These are phyloP conservation scores for Kodamaea neixiangensis DNA, from an alignment of 805 yeast genomes.

Conservation along the genomic window DNA sequence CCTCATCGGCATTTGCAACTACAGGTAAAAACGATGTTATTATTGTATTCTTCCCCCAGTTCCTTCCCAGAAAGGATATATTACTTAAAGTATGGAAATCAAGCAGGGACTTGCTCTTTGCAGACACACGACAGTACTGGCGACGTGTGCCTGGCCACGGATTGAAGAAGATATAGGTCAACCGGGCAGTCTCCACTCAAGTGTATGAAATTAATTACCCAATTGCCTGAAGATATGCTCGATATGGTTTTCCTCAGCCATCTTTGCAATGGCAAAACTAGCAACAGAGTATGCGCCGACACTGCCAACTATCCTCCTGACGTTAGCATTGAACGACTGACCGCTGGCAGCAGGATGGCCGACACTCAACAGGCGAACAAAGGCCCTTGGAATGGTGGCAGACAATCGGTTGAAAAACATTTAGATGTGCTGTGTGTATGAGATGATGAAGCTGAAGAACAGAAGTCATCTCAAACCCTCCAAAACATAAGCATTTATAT, in stretches of 20 bases:
- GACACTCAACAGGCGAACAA: background rate
- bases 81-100: conserved; percentile 41
- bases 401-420: conserved; percentile 3
- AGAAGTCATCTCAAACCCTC: background rate
- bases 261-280: conserved; percentile 28
- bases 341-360: background rate
- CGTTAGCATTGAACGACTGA: conserved; percentile 2
- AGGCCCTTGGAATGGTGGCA: background rate
- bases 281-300: conserved; percentile 27
- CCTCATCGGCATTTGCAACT: background rate
- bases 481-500: background rate
- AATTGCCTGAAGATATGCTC: conserved; percentile 33
- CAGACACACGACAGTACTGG: conserved; percentile 29
- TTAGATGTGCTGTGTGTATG: background rate
- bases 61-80: conserved; percentile 44
- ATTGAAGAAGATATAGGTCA: conserved; percentile 19
- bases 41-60: conserved; percentile 43
- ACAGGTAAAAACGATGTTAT: conserved; percentile 20
- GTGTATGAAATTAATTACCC: conserved; percentile 23
- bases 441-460: background rate
- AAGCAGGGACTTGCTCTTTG: conserved; percentile 40
- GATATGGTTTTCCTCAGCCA: conserved; percentile 32
- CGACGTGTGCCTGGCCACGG: conserved; percentile 42
- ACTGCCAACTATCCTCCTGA: conserved; percentile 20
- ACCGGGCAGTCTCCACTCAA: background rate